Percentiles rank a stretch among this genome's conserved stretches.
Conservation (phyloP, 805 yeast genomes). For the Yamadazyma endophytica region DNA sequence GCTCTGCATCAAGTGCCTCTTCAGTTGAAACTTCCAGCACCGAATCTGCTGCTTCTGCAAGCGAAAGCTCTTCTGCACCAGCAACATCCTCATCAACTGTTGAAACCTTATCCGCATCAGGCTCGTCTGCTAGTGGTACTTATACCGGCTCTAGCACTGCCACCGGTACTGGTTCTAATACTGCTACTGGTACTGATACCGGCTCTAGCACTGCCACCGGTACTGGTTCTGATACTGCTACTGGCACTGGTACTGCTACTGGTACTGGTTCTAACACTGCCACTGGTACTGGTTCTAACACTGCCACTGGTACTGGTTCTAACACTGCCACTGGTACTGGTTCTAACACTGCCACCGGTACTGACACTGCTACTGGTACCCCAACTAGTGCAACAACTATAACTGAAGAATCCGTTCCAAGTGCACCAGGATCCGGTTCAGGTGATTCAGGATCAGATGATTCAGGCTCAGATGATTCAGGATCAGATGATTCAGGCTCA, state of each 20-base stretch:
- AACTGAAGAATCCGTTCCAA: background rate
- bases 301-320: background rate
- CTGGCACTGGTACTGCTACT: slow-evolving; percentile 4
- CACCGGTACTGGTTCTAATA: slow-evolving; percentile 5
- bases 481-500: slow-evolving; percentile 2
- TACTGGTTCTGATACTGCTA: slow-evolving; percentile 6
- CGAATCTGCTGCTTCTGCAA: no score
- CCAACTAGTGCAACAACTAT: background rate
- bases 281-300: background rate
- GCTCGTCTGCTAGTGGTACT: background rate
- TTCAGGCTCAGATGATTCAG: slow-evolving; percentile 1
- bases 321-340: background rate
- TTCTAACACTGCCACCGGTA: background rate
- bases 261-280: slow-evolving; percentile 1
- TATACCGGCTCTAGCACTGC: slow-evolving; percentile 4
- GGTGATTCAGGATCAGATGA: background rate
- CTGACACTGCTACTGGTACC: slow-evolving; percentile 1
- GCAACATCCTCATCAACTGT: no score
- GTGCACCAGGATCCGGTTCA: background rate
- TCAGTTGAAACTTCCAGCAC: no score
- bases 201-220: slow-evolving; percentile 5
- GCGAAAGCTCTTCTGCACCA: no score
- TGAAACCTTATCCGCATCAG: no score
- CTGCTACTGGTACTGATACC: slow-evolving; percentile 11
- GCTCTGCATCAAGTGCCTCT: no score